Conservation (phyloP, 768 basidiomycete genomes). For the Auricularia sp. region DNA sequence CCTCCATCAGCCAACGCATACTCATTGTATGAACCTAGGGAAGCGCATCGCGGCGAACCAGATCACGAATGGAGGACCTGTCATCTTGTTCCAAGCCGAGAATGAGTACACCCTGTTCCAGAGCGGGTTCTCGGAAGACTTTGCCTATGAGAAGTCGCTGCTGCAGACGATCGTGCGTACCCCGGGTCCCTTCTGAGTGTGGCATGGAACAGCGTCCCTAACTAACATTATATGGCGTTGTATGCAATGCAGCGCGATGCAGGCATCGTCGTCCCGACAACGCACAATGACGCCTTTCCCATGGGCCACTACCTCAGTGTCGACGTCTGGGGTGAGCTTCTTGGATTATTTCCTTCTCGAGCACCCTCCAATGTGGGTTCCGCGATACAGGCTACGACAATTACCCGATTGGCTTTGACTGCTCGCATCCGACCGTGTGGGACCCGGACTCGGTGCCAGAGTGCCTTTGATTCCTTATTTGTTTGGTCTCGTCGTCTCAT, state of each 20-base stretch:
- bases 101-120: slow-evolving; percentile 34
- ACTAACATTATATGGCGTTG: not conserved
- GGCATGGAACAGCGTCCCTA: too few species aligned
- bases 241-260: not conserved
- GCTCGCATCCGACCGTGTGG: slow-evolving; percentile 38
- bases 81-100: slow-evolving; percentile 37
- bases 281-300: slow-evolving; percentile 18
- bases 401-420: slow-evolving; percentile 48
- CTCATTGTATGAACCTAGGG: too few species aligned
- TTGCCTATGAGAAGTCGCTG: not conserved
- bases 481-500: not conserved
- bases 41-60: slow-evolving; percentile 41
- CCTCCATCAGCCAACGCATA: too few species aligned
- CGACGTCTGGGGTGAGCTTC: slow-evolving; percentile 12
- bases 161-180: slow-evolving; percentile 3
- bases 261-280: slow-evolving; percentile 17
- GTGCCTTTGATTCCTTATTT: not conserved
- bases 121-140: not conserved
- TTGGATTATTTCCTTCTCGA: slow-evolving; percentile 13
- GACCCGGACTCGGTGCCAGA: slow-evolving; percentile 5
- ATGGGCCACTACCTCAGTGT: slow-evolving; percentile 13
- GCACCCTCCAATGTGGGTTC: not conserved
- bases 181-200: not conserved
- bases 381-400: slow-evolving; percentile 11
- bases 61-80: slow-evolving; percentile 50